Conservation (phyloP, 2,329 filamentous ascomycete genomes). For the Epichloe gansuensis region DNA sequence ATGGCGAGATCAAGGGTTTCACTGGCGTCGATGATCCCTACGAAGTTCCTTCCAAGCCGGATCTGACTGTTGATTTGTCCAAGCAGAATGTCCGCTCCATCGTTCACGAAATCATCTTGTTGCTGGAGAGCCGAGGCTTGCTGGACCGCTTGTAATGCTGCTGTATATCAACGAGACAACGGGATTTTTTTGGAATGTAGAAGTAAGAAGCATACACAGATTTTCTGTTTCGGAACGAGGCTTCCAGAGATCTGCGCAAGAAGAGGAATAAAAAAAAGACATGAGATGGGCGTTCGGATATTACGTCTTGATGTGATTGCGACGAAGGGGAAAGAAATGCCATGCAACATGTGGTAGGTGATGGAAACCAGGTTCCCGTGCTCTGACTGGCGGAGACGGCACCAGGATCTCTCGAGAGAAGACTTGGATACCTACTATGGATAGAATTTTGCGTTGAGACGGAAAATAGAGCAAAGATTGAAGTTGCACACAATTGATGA, state of each 20-base stretch:
- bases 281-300: background rate
- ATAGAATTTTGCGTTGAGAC: too few relatives aligned
- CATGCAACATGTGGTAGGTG: background rate
- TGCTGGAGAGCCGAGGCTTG: slow-evolving; percentile 81
- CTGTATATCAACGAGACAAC: background rate
- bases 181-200: background rate
- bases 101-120: slow-evolving; percentile 90
- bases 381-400: background rate
- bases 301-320: background rate
- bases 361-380: background rate
- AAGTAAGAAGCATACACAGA: too few relatives aligned
- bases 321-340: background rate
- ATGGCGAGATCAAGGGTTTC: slow-evolving; percentile 93
- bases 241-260: background rate
- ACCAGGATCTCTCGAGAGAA: too few relatives aligned
- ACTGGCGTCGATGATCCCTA: slow-evolving; percentile 97
- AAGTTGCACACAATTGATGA: too few relatives aligned
- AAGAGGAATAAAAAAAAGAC: background rate
- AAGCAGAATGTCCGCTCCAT: slow-evolving; percentile 84
- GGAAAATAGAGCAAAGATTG: too few relatives aligned
- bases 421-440: too few relatives aligned
- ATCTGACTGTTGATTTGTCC: slow-evolving; percentile 74
- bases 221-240: too few relatives aligned
- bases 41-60: slow-evolving; percentile 68
- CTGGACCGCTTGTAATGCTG: slow-evolving; percentile 54